phyloP scores from a whole-genome alignment of 306 rosid species.

The Echinosophora koreensis region DNA sequence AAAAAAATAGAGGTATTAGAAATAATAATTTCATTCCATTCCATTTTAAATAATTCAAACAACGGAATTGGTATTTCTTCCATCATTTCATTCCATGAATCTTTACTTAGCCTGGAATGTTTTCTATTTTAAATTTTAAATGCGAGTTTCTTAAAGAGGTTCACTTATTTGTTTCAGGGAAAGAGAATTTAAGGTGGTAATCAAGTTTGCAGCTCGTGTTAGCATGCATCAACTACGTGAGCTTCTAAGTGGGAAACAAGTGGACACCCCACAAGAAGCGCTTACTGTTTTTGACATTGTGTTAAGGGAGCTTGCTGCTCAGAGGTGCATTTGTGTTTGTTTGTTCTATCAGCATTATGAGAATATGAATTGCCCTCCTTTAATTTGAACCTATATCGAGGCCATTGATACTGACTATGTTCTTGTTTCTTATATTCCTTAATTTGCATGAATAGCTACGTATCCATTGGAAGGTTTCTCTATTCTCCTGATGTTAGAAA shows the following conservation, averaged over 20 bases:
- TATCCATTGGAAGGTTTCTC: conserved; percentile 57
- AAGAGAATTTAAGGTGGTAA: conserved; percentile 49
- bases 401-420: background rate
- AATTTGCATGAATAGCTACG: conserved; percentile 45
- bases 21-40: too few species aligned
- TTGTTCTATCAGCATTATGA: conserved; percentile 18
- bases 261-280: conserved; percentile 55
- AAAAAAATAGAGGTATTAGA: too few species aligned
- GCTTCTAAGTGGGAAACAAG: conserved; percentile 58
- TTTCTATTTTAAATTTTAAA: too few species aligned
- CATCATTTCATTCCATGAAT: too few species aligned
- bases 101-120: too few species aligned
- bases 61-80: too few species aligned
- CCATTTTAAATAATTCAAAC: too few species aligned
- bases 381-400: too few species aligned
- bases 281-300: conserved; percentile 59
- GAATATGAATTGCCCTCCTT: conserved; percentile 10
- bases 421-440: conserved; percentile 10
- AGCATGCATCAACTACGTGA: conserved; percentile 56
- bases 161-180: conserved; percentile 45
- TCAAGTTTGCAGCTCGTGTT: conserved; percentile 53
- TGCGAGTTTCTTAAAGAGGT: background rate
- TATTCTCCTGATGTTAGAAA: conserved; percentile 56
- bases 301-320: conserved; percentile 54
- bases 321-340: conserved; percentile 48